phyloP scores from a whole-genome alignment of 257 asterid genomes.

The Coffea canephora region DNA sequence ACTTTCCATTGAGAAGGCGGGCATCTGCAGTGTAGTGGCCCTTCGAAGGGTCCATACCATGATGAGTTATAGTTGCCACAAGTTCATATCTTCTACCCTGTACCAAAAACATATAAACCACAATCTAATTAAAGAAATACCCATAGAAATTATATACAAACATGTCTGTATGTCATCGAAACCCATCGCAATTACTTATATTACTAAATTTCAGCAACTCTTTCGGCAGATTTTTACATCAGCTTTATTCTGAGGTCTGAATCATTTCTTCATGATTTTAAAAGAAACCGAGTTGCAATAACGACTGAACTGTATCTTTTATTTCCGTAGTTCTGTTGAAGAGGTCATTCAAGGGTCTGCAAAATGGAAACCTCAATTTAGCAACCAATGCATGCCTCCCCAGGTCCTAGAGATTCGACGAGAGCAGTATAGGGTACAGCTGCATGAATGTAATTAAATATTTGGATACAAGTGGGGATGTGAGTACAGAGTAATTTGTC shows the following conservation, averaged over 20 bases:
- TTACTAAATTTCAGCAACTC: not conserved
- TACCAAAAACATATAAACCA: conserved; percentile 11
- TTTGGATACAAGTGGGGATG: not conserved
- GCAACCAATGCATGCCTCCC: not conserved
- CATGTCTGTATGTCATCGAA: not conserved
- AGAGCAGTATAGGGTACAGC: not conserved
- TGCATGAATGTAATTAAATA: not conserved
- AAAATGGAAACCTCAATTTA: not conserved
- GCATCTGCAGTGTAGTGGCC: conserved; percentile 88
- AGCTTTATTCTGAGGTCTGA: not conserved
- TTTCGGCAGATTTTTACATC: not conserved
- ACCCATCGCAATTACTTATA: not conserved
- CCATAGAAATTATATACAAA: not conserved
- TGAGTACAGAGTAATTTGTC: no score
- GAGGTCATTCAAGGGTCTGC: not conserved
- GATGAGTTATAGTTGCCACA: conserved; percentile 78
- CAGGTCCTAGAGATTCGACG: not conserved
- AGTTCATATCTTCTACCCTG: conserved; percentile 65
- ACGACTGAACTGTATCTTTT: not conserved
- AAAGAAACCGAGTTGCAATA: not conserved
- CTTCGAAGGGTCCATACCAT: conserved; percentile 71
- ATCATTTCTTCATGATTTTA: not conserved
- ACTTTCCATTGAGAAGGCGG: conserved; percentile 66
- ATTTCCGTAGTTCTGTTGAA: not conserved
- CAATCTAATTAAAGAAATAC: not conserved